Percentiles rank a stretch among this genome's conserved stretches.
Evolutionary conservation across 2,329 filamentous ascomycete species (phyloP).

Genomic region (Magnaporthiopsis incrustans): DNA sequence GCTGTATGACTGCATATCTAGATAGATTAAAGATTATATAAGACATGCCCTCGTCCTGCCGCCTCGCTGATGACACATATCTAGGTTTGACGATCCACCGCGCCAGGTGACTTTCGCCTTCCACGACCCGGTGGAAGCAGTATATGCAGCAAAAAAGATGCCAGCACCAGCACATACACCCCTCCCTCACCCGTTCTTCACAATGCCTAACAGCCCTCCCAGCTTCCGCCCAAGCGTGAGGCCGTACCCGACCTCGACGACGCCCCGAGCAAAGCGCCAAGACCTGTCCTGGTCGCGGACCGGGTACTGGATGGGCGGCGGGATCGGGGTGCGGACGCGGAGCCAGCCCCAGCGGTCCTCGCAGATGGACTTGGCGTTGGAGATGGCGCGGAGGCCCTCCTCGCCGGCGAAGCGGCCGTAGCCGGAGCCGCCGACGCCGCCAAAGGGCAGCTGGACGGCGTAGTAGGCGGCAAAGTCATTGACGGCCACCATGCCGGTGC

Average conservation of each 20-base stretch:
- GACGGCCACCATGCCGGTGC: slow-evolving; percentile 83
- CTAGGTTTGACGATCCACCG: too few relatives aligned
- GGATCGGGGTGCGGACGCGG: slow-evolving; percentile 68
- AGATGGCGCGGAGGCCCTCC: slow-evolving; percentile 77
- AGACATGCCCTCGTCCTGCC: neutral
- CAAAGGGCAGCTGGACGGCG: slow-evolving; percentile 89
- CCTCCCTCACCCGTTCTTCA: slow-evolving; percentile 9
- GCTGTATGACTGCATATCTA: neutral
- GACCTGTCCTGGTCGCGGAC: slow-evolving; percentile 55
- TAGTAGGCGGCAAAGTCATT: slow-evolving; percentile 96
- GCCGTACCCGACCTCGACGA: slow-evolving; percentile 55
- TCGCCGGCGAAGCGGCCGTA: slow-evolving; percentile 90
- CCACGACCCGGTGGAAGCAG: too few relatives aligned
- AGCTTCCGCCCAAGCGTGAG: slow-evolving; percentile 14
- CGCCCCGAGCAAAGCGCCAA: slow-evolving; percentile 56
- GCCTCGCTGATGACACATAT: neutral
- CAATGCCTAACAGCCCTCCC: slow-evolving; percentile 11
- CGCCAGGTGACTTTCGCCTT: too few relatives aligned
- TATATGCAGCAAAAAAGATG: neutral
- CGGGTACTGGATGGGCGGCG: slow-evolving; percentile 73
- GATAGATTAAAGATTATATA: neutral
- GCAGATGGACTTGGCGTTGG: slow-evolving; percentile 83
- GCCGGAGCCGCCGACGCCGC: slow-evolving; percentile 79
- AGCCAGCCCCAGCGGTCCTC: slow-evolving; percentile 59
- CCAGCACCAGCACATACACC: neutral